phyloP scores from a whole-genome alignment of 2,329 filamentous ascomycete species.

The Penicillium sp. region DNA sequence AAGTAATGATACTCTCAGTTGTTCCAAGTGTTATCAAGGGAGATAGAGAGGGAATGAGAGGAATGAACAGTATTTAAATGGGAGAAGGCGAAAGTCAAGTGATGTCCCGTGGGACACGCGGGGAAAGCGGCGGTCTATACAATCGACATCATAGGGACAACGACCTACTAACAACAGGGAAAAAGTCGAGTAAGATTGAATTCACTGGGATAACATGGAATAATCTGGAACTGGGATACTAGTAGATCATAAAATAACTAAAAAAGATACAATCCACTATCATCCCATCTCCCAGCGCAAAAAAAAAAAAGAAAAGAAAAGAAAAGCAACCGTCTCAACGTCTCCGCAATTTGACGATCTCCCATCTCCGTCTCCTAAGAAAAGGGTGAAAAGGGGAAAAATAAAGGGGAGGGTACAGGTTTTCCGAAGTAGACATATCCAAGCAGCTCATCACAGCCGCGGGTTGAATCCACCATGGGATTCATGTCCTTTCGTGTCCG shows the following conservation, averaged over 20 bases:
- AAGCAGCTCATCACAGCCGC: constrained; percentile 13
- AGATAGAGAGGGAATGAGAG: neutral
- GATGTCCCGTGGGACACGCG: constrained; percentile 20
- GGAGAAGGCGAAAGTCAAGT: constrained; percentile 16
- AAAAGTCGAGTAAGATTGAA: neutral
- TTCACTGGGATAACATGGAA: neutral
- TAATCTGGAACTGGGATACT: neutral
- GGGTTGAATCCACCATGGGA: constrained; percentile 14
- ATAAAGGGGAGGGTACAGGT: neutral
- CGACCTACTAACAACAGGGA: too few relatives aligned
- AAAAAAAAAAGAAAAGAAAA: neutral
- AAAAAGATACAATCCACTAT: neutral
- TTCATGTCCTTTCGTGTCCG: constrained; percentile 13
- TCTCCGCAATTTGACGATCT: constrained; percentile 5
- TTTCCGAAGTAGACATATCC: constrained; percentile 8
- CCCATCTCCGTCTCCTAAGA: constrained; percentile 4
- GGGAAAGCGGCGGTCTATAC: constrained; percentile 14
- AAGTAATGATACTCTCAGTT: constrained; percentile 7
- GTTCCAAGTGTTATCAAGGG: neutral
- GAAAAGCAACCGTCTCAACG: constrained; percentile 4
- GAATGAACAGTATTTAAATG: neutral
- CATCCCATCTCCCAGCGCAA: neutral
- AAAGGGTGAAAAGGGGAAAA: neutral
- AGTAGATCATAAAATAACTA: constrained; percentile 1
- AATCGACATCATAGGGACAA: neutral